Conservation (phyloP, 208 protist species). For the Leishmania tropica region DNA sequence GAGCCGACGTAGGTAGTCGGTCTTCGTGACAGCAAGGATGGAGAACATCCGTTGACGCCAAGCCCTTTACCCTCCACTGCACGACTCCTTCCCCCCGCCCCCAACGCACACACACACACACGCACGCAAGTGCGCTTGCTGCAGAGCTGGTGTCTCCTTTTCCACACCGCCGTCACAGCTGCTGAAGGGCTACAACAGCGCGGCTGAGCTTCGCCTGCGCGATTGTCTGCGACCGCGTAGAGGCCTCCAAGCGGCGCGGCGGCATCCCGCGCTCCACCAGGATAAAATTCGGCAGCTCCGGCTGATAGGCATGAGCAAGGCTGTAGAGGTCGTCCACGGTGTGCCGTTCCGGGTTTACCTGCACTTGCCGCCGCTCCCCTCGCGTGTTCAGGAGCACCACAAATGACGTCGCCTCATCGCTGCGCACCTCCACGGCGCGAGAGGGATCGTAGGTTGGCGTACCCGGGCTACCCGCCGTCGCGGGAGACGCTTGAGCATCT, state of each 20-base stretch:
- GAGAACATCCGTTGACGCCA: neutral
- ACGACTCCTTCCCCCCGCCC: neutral
- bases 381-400: constrained; percentile 67
- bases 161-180: constrained; percentile 18
- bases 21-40: neutral
- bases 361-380: constrained; percentile 63
- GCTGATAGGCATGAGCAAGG: constrained; percentile 51
- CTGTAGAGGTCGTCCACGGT: constrained; percentile 78
- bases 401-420: constrained; percentile 51
- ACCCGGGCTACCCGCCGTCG: neutral
- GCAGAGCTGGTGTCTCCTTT: neutral
- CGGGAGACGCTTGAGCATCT: neutral
- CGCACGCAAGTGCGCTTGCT: neutral
- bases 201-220: constrained; percentile 64
- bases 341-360: constrained; percentile 74
- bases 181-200: constrained; percentile 63
- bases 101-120: neutral
- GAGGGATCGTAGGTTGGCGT: constrained; percentile 16
- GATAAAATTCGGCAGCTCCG: constrained; percentile 39
- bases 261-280: constrained; percentile 74
- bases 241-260: constrained; percentile 50
- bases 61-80: neutral
- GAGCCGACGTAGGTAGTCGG: neutral
- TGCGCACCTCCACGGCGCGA: constrained; percentile 37
- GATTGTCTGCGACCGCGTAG: constrained; percentile 44